Base-by-base conservation (phyloP, 2,329 filamentous ascomycete species). In the Parasarocladium wereldwijsianum region DNA sequence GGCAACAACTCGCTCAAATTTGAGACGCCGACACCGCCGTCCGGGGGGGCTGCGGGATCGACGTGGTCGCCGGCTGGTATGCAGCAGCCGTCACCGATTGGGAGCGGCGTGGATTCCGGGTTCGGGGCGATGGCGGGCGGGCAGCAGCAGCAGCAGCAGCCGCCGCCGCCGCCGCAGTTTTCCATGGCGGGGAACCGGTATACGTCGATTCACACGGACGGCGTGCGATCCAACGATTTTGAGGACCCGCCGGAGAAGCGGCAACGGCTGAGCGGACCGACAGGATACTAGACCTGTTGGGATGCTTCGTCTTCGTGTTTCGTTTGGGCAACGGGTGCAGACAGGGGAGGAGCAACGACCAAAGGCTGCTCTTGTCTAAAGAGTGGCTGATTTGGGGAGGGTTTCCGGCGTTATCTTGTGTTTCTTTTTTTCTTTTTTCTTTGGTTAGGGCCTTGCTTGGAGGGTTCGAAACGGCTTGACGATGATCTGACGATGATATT, bases 21-120 rank as follows among this genome's bases (percentile, higher is more conserved):
- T 35, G 62, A 67, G 29, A 62, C 64, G 3, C 64, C 65, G n/a
- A 64, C 67, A 34, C 63, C 66, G 33, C 67, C 66, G 3, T 62
- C 66, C 3, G n/a, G n/a, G n/a, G 54, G 45, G 12, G 49, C 61
- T 8, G 19, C 50, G 49, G 33, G 63, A 49, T 32, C 68, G 51
- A 65, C 60, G 54, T 52, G 52, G 52, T 69, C 65, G 8, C 65
- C 66, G 0, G 55, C 57, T 15, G 63, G 66, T 33, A 54, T 70
- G 43, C 53, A 58, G 11, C 64, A 68, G 33, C 48, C 58, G 2
- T 64, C 63, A 8, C 62, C 63, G 2, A 56, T 53, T 30, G 42
- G 40, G 6, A 40, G 43, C 27, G 47, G 46, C 17, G 49, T 69
- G 29, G 60, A 60, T 17, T 54, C 58, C 25, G 52, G 57, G 20